Conservation (phyloP, 768 basidiomycete genomes). For the Filobasidium floriforme region DNA sequence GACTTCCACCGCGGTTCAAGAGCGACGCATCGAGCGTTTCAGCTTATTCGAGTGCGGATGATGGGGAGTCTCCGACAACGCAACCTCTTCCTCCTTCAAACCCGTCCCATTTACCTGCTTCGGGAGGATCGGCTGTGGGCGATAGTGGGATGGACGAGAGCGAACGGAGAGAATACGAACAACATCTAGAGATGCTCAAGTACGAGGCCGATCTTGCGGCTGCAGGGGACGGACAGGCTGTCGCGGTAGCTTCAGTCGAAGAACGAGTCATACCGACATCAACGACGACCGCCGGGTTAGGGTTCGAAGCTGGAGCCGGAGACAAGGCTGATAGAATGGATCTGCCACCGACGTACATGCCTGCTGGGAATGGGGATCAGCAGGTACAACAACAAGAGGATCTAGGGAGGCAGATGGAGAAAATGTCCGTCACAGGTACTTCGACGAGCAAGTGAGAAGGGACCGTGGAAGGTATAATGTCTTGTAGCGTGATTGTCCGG, state of each 20-base stretch:
- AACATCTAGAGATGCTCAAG: slow-evolving; percentile 6
- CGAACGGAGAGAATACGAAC: not conserved
- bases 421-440: not conserved
- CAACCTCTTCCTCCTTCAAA: not conserved
- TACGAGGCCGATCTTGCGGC: not conserved
- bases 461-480: too few relatives aligned
- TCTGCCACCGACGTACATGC: not conserved
- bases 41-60: not conserved
- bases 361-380: not conserved
- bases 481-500: too few relatives aligned
- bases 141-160: slow-evolving; percentile 5
- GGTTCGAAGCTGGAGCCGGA: too few relatives aligned
- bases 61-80: not conserved
- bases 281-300: too few relatives aligned
- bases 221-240: too few relatives aligned
- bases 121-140: too few relatives aligned
- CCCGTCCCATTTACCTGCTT: too few relatives aligned
- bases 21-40: slow-evolving; percentile 2
- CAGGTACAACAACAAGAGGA: too few relatives aligned
- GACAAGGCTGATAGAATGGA: not conserved
- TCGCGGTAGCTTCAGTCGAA: too few relatives aligned
- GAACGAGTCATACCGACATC: too few relatives aligned
- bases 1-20: slow-evolving; percentile 8
- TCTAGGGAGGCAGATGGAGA: slow-evolving; percentile 4
- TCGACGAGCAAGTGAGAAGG: too few relatives aligned